Evolutionary conservation across 495 filamentous ascomycete species (phyloP), one percentile per base, ranked within the genome.

Genomic region (Chlorociboria aeruginascens): DNA sequence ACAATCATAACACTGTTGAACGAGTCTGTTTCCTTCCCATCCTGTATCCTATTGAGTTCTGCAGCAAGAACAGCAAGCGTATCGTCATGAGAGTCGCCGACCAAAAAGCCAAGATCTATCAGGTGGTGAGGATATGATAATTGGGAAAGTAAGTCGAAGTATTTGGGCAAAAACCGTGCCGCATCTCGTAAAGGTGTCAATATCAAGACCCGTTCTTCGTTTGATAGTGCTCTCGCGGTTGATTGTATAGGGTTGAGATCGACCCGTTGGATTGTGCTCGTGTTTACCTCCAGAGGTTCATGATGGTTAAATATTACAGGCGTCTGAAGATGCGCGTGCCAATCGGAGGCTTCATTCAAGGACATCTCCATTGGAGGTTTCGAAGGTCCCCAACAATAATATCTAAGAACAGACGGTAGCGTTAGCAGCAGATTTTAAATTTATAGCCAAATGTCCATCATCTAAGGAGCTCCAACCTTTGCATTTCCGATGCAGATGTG

Each of bases 221-320:
- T 94, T 48, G 71, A 50, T 39, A 80, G 61, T 31, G 90, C 89
- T 56, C 86, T 78, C 38, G 73, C 69, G 32, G 89, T 89, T 3
- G 90, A 94, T 58, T 72, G 78, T 66, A 96, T 81, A 10, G 73
- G 73, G 63, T 98, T 97, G 49, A 98, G 78, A 61, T 97, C 70
- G 58, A 96, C 71, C 43, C 77, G 74, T 36, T 72, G 52, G 67
- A 97, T 92, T n/a, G 78, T 81, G 29, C 74, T 74, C 40, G 78
- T 77, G 64, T 95, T 90, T 61, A 95, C 71, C 61, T 83, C 79
- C 53, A 93, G 70, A 36, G 92, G 85, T 51, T 81, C 77, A 66
- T 97, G 93, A 65, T 85, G 86, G 66, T 98, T 98, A 74, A 92
- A 95, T 53, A 95, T 76, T 49, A 97, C 85, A 33, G 92, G 92